These are phyloP conservation scores for Pezicula radicicola DNA, from an alignment of 2,329 filamentous ascomycete genomes.

Conservation along the genomic window DNA sequence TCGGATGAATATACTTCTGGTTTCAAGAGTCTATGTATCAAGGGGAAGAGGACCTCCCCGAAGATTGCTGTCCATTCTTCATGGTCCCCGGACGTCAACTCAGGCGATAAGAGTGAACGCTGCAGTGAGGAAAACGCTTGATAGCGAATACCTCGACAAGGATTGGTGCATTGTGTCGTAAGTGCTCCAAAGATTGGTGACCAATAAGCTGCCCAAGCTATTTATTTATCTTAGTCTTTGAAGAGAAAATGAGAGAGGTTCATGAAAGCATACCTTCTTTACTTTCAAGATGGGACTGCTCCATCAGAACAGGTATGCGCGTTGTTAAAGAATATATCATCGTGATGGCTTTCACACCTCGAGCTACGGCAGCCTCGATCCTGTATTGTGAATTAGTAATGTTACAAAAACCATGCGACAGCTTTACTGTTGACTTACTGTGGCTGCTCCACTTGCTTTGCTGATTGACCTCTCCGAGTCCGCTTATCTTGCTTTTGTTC, in stretches of 20 bases:
- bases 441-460: conserved; percentile 49
- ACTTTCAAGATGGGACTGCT: conserved; percentile 87
- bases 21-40: conserved; percentile 83
- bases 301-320: conserved; percentile 81
- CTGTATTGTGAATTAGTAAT: conserved; percentile 31
- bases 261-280: conserved; percentile 61
- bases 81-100: conserved; percentile 79
- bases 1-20: conserved; percentile 93
- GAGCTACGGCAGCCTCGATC: conserved; percentile 69
- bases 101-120: conserved; percentile 78
- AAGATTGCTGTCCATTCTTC: conserved; percentile 96
- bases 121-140: conserved; percentile 85
- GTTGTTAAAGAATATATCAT: conserved; percentile 80
- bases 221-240: conserved; percentile 18
- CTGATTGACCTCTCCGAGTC: conserved; percentile 34
- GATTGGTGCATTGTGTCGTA: conserved; percentile 88
- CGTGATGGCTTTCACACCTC: conserved; percentile 77
- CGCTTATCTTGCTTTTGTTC: conserved; percentile 66
- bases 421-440: conserved; percentile 42
- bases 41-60: conserved; percentile 85
- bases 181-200: conserved; percentile 88
- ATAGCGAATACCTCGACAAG: conserved; percentile 87
- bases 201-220: conserved; percentile 98
- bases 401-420: neutral
- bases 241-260: neutral